Conservation (phyloP, 1,284 basidiomycete species). For the Ustilago crameri region DNA sequence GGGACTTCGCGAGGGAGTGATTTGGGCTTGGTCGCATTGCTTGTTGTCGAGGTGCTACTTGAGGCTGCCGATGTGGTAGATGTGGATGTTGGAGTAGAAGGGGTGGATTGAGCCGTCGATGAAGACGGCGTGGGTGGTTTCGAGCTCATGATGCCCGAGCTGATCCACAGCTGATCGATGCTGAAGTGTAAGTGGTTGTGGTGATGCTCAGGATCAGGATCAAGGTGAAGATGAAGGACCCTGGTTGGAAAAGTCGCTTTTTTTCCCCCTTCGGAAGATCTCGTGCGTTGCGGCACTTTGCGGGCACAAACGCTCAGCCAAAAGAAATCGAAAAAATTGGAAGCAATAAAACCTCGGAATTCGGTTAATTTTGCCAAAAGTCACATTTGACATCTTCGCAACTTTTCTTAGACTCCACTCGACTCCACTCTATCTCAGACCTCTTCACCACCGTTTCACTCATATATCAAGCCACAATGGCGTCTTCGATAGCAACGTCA, state of each 20-base stretch:
- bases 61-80: constrained; percentile 19
- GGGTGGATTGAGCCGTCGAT: constrained; percentile 4
- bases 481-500: constrained; percentile 5
- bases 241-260: constrained; percentile 3
- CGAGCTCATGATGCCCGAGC: constrained; percentile 17
- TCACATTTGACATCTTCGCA: background rate
- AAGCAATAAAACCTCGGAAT: constrained; percentile 2
- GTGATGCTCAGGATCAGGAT: constrained; percentile 12
- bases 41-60: background rate
- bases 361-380: background rate
- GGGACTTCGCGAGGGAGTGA: constrained; percentile 48
- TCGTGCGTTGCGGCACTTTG: constrained; percentile 7
- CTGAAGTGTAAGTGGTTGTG: constrained; percentile 2
- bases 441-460: background rate
- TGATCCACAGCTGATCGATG: background rate
- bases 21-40: constrained; percentile 20
- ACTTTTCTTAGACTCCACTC: background rate
- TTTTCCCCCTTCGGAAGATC: constrained; percentile 22
- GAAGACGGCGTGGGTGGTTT: constrained; percentile 14
- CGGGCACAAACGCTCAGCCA: background rate
- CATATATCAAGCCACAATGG: constrained; percentile 3
- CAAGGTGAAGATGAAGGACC: background rate
- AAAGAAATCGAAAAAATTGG: background rate
- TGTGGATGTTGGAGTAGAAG: constrained; percentile 9
- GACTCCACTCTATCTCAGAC: background rate